Evolutionary conservation across 1,139 yeast species (phyloP).

Genomic region (Protomyces inouyei): DNA sequence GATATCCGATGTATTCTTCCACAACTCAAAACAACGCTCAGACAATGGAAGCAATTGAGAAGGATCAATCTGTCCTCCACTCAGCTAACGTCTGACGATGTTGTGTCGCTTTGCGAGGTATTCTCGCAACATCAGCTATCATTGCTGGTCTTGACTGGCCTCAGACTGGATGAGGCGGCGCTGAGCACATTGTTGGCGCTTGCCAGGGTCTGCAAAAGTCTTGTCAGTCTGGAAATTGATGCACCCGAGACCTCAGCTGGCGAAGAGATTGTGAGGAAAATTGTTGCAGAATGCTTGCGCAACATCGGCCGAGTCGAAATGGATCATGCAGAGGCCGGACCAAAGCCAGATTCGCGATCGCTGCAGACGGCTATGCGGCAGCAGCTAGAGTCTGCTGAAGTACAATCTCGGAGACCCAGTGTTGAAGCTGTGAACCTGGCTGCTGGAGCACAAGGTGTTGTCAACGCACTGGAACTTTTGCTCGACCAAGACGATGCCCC

Average conservation of each 20-base stretch:
- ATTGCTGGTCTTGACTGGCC: background rate
- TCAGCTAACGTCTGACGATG: conserved; percentile 1
- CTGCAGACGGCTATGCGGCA: background rate
- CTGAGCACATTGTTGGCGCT: conserved; percentile 14
- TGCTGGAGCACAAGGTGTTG: conserved; percentile 17
- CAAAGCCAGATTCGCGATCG: background rate
- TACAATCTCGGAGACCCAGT: background rate
- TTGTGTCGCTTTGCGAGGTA: conserved; percentile 5
- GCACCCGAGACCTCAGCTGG: conserved; percentile 1
- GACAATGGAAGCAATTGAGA: background rate
- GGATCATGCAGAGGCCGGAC: background rate
- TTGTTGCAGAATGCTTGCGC: conserved; percentile 14
- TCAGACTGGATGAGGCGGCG: conserved; percentile 3
- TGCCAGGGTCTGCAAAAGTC: conserved; percentile 11
- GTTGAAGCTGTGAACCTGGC: conserved; percentile 6
- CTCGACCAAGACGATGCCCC: conserved; percentile 4
- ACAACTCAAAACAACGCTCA: background rate
- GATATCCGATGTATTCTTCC: background rate
- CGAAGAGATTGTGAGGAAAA: conserved; percentile 4
- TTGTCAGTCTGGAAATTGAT: conserved; percentile 16
- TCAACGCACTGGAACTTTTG: conserved; percentile 15
- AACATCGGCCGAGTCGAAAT: conserved; percentile 12
- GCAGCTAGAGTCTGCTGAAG: background rate
- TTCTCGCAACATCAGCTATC: conserved; percentile 7
- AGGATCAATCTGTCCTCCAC: conserved; percentile 6